These are phyloP conservation scores for Phytophthora ramorum DNA, from an alignment of 352 stramenopile species.

Conservation along the genomic window DNA sequence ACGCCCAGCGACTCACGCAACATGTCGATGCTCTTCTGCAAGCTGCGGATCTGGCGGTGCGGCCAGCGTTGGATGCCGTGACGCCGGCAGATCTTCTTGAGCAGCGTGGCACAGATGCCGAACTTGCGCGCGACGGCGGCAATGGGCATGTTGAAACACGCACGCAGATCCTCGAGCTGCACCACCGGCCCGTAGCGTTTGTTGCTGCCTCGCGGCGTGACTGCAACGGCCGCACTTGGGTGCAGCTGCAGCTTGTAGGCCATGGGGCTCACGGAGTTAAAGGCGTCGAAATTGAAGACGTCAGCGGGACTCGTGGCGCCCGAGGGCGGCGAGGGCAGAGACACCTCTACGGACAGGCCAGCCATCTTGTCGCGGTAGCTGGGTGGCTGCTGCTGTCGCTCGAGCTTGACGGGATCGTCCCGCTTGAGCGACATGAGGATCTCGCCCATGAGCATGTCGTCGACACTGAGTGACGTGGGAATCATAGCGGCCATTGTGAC, in stretches of 20 bases:
- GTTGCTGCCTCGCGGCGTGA: constrained; percentile 30
- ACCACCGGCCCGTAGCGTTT: constrained; percentile 78
- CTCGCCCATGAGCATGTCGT: constrained; percentile 79
- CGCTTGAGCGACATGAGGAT: constrained; percentile 84
- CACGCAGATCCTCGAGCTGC: constrained; percentile 74
- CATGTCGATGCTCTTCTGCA: constrained; percentile 89
- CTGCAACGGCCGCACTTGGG: background rate
- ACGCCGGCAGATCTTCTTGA: constrained; percentile 88
- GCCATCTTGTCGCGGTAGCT: constrained; percentile 59
- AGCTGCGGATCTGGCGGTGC: constrained; percentile 80
- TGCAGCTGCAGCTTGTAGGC: constrained; percentile 41
- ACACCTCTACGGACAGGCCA: constrained; percentile 53
- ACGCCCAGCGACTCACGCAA: constrained; percentile 72
- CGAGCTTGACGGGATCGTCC: constrained; percentile 29
- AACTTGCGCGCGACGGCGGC: constrained; percentile 81
- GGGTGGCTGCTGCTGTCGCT: background rate
- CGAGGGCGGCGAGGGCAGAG: constrained; percentile 8
- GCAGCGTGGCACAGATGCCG: constrained; percentile 84
- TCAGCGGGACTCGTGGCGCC: constrained; percentile 25
- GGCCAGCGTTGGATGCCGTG: constrained; percentile 87
- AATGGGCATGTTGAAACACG: constrained; percentile 89
- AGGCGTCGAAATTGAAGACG: constrained; percentile 46
- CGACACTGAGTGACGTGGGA: constrained; percentile 42
- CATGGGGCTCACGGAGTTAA: constrained; percentile 59
- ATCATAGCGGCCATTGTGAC: constrained; percentile 19